A percentile compares a stretch with the other conserved stretches of the same genome.
phyloP scores from a whole-genome alignment of 2,329 filamentous ascomycete species.

The Emericellopsis atlantica region DNA sequence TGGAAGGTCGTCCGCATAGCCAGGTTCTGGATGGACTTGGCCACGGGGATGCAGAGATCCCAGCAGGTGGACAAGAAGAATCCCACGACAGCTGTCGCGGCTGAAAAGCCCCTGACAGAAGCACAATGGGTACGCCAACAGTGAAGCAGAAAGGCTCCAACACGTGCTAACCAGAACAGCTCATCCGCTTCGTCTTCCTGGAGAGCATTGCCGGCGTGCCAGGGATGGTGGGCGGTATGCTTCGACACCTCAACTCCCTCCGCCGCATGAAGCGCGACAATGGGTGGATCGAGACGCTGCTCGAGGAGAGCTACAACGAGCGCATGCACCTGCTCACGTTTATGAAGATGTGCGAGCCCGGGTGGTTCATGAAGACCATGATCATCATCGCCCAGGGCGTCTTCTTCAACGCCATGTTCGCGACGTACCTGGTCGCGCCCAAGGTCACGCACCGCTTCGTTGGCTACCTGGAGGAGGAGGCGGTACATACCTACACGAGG shows the following conservation, averaged over 20 bases:
- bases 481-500: conserved; percentile 87
- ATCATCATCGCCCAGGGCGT: conserved; percentile 88
- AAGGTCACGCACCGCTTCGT: conserved; percentile 90
- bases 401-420: conserved; percentile 90
- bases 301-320: conserved; percentile 87
- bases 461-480: conserved; percentile 94
- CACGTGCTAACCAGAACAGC: conserved; percentile 15
- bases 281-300: conserved; percentile 87
- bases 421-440: conserved; percentile 77
- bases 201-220: conserved; percentile 92
- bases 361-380: conserved; percentile 83
- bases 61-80: conserved; percentile 52
- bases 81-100: conserved; percentile 39
- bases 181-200: conserved; percentile 82
- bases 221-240: conserved; percentile 93
- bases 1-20: conserved; percentile 64
- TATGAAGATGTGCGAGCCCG: conserved; percentile 67
- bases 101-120: conserved; percentile 58
- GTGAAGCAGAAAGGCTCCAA: not conserved
- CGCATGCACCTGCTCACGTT: conserved; percentile 89
- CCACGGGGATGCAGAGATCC: conserved; percentile 59
- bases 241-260: conserved; percentile 76
- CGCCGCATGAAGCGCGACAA: conserved; percentile 84
- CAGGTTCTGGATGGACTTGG: conserved; percentile 69
- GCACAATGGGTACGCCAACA: conserved; percentile 56